Percentiles rank a stretch among this genome's conserved stretches.
Evolutionary conservation across 441 rosid genomes (phyloP).

Genomic region (Bruguiera hainesii): DNA sequence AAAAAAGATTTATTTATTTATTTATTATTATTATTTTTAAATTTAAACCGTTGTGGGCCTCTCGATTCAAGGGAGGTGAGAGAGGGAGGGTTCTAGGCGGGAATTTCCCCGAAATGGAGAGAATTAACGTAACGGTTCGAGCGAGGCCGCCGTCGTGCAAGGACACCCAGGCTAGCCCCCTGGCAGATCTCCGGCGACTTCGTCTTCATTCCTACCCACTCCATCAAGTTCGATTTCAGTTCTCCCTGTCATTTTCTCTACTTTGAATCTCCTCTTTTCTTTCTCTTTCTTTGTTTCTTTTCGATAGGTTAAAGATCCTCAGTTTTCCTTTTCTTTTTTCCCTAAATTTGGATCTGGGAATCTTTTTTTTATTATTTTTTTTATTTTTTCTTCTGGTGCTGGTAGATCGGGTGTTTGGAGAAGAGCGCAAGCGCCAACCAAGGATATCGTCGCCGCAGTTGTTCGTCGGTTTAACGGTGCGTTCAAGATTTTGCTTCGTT

Average conservation of each 20-base stretch:
- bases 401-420: conserved; percentile 49
- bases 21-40: too few species aligned
- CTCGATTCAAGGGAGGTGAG: too few species aligned
- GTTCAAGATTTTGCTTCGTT: background rate
- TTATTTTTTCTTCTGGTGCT: too few species aligned
- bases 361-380: background rate
- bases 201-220: conserved; percentile 38
- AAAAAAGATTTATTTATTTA: background rate
- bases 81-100: too few species aligned
- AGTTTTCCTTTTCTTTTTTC: too few species aligned
- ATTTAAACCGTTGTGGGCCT: too few species aligned
- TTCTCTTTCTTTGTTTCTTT: background rate
- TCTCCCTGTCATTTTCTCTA: background rate
- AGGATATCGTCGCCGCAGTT: conserved; percentile 70
- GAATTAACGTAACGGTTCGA: conserved; percentile 78
- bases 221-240: conserved; percentile 33
- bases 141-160: conserved; percentile 62
- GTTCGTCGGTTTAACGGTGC: conserved; percentile 22
- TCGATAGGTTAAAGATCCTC: too few species aligned
- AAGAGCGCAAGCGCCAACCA: conserved; percentile 54
- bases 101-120: conserved; percentile 47
- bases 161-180: conserved; percentile 70
- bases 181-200: conserved; percentile 76
- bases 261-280: background rate
- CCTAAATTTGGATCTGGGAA: too few species aligned